Conservation (phyloP, 768 basidiomycete genomes). For the Leccinum imitatum region DNA sequence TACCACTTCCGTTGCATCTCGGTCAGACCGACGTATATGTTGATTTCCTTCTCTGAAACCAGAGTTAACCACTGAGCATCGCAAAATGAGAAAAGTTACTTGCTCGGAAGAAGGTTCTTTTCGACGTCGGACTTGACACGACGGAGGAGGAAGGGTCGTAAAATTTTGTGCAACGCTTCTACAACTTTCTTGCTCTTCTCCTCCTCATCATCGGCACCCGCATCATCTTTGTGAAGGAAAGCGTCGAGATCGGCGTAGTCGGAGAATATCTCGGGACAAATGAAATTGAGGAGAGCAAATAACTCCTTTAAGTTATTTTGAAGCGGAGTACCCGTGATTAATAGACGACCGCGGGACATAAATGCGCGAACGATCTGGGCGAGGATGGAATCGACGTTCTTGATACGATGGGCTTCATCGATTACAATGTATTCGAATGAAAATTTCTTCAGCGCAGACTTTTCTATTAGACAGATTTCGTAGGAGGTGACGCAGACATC, state of each 20-base stretch:
- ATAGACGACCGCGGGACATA: constrained; percentile 80
- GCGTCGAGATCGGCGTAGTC: constrained; percentile 89
- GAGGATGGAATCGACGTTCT: constrained; percentile 96
- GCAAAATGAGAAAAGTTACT: constrained; percentile 14
- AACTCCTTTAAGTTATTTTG: constrained; percentile 98
- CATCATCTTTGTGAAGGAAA: constrained; percentile 89
- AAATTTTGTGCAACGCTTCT: constrained; percentile 94
- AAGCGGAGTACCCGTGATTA: constrained; percentile 96
- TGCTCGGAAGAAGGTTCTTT: constrained; percentile 87
- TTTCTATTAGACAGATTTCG: constrained; percentile 96
- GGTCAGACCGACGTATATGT: constrained; percentile 94
- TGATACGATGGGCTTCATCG: constrained; percentile 98
- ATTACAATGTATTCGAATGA: constrained; percentile 98
- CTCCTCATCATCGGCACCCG: constrained; percentile 63
- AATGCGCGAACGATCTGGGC: constrained; percentile 93
- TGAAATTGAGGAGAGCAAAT: constrained; percentile 90
- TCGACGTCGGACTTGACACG: constrained; percentile 97
- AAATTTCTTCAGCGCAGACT: constrained; percentile 88
- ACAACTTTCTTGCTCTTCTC: constrained; percentile 91
- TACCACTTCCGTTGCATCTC: constrained; percentile 97
- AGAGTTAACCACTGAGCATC: not conserved
- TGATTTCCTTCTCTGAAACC: constrained; percentile 89
- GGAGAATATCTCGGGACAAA: constrained; percentile 94
- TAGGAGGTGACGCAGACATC: constrained; percentile 96
- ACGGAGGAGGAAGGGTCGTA: constrained; percentile 90